Conservation (phyloP, 2,329 filamentous ascomycete genomes). For the Fusarium miscanthi region DNA sequence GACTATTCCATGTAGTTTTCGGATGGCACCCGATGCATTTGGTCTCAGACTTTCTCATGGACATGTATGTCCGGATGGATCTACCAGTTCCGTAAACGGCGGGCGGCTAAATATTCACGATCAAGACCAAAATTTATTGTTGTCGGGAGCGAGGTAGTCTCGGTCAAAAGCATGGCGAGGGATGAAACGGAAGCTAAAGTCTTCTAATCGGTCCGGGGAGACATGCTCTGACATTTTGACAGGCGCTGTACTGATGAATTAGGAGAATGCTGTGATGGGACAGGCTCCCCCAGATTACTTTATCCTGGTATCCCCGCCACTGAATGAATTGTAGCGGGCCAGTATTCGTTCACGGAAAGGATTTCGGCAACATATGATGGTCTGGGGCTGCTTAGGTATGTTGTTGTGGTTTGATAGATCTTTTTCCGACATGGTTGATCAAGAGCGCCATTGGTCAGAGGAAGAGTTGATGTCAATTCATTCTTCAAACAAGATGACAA, state of each 20-base stretch:
- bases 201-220: conserved; percentile 34
- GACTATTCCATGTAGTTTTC: background rate
- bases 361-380: conserved; percentile 28
- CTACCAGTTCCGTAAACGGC: conserved; percentile 20
- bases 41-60: conserved; percentile 12
- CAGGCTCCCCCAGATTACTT: conserved; percentile 35
- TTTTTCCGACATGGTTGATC: conserved; percentile 28
- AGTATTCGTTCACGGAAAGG: conserved; percentile 20
- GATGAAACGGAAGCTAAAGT: conserved; percentile 25
- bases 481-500: conserved; percentile 46
- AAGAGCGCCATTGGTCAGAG: conserved; percentile 34
- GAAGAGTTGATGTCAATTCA: conserved; percentile 45
- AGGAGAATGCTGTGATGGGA: conserved; percentile 1
- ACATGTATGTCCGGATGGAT: conserved; percentile 31
- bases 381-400: conserved; percentile 12
- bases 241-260: conserved; percentile 12
- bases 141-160: background rate
- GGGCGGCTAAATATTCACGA: conserved; percentile 3
- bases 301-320: conserved; percentile 21
- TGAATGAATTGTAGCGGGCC: conserved; percentile 11
- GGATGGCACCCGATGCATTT: conserved; percentile 26
- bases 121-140: background rate
- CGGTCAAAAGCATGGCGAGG: conserved; percentile 21
- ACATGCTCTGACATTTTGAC: conserved; percentile 17
- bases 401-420: conserved; percentile 27